phyloP scores from a whole-genome alignment of 805 yeast species.

The Sugiyamaella lignohabitans region DNA sequence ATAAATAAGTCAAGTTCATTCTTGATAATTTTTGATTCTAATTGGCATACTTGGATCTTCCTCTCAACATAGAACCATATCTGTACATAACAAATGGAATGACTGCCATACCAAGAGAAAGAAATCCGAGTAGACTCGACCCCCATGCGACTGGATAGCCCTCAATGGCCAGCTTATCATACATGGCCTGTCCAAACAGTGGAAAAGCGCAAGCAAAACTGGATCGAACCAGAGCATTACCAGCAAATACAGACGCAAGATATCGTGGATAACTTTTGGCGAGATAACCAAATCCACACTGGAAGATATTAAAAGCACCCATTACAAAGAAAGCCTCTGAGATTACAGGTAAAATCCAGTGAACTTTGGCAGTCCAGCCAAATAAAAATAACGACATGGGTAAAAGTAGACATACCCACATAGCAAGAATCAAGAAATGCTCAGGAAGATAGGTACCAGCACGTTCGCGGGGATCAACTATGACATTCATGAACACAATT shows the following conservation, averaged over 20 bases:
- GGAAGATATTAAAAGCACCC: slow-evolving; percentile 42
- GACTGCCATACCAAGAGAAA: slow-evolving; percentile 38
- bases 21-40: too few species aligned
- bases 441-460: slow-evolving; percentile 16
- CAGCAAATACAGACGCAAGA: slow-evolving; percentile 54
- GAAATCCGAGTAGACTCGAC: slow-evolving; percentile 42
- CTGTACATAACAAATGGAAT: slow-evolving; percentile 42
- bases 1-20: neutral
- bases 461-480: slow-evolving; percentile 5
- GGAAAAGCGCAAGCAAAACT: slow-evolving; percentile 55
- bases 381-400: slow-evolving; percentile 43
- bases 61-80: slow-evolving; percentile 31
- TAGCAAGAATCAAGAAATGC: slow-evolving; percentile 13
- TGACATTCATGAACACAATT: slow-evolving; percentile 5
- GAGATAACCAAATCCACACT: slow-evolving; percentile 43
- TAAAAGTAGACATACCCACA: slow-evolving; percentile 25
- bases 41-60: slow-evolving; percentile 31
- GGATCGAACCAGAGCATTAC: slow-evolving; percentile 46
- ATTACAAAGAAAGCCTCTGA: slow-evolving; percentile 37
- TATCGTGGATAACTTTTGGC: slow-evolving; percentile 42
- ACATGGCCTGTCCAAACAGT: slow-evolving; percentile 57
- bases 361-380: slow-evolving; percentile 48
- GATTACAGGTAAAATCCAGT: slow-evolving; percentile 46
- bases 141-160: slow-evolving; percentile 59
- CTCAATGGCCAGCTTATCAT: slow-evolving; percentile 32